Base-by-base conservation (phyloP, 1,284 basidiomycete genomes). In the Mycosarcoma mackinlayi region DNA sequence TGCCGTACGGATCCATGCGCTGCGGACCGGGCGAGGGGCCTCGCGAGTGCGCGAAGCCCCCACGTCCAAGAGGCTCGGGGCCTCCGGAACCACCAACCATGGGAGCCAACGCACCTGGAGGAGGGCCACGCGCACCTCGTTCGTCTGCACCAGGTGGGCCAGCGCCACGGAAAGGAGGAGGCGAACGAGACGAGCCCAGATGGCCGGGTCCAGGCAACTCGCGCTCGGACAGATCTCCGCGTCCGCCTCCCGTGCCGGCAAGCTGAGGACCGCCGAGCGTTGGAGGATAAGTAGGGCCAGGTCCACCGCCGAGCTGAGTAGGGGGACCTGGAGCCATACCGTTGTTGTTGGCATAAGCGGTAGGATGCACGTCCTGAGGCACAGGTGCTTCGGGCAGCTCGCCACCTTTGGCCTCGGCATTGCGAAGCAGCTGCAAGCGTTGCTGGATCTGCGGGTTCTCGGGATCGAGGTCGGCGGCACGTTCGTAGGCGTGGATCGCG, bases 351-450 rank as follows among this genome's bases (percentile, higher is more conserved):
- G 77, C 68, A 34, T 96, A 97, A 11, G 93, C 92, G 1, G 93
- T 94, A 0, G 93, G 93, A 74, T 96, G 94, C 0, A 97, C 93
- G 78, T 97, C 94, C 77, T 94, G 91, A 2, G 94, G 94, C 1
- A 89, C 89, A 21, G 94, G 94, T 0, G 93, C 91, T 87, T 75
- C 90, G 3, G 86, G 91, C 3, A 94, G 84, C 53, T 89, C 88
- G 21, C 88, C 87, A 8, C 92, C 92, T 8, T 89, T 92, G 3
- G 88, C 88, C 77, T 94, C 92, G 0, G 91, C 92, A 62, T 88
- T 91, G 83, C 89, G 89, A 44, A 97, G 84, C 13, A 96, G 74
- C 50, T 61, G 55, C 24, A 82, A 55, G 9, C 80, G 74, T 42
- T 79, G 78, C 64, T 80, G 75, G 24, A 82, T 78, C 33, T 68